Percentiles rank a stretch among this genome's conserved stretches.
These are phyloP conservation scores for Globisporangium camurandrum DNA, from an alignment of 352 stramenopile genomes.

Conservation along the genomic window DNA sequence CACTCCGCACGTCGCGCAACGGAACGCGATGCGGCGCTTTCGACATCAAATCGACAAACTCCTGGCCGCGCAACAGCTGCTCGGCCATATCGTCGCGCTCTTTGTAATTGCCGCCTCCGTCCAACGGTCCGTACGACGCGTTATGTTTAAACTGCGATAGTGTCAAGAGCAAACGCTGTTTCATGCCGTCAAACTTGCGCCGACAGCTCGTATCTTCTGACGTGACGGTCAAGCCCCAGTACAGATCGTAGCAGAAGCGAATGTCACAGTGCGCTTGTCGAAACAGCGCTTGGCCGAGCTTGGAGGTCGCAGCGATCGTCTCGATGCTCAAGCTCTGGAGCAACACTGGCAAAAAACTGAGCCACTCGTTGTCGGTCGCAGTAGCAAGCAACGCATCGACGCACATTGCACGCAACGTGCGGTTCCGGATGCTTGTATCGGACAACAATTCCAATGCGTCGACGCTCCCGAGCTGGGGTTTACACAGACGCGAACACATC, in stretches of 20 bases:
- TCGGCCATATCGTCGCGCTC: slow-evolving; percentile 57
- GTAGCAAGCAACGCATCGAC: slow-evolving; percentile 58
- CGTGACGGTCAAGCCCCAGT: slow-evolving; percentile 81
- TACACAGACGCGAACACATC: slow-evolving; percentile 79
- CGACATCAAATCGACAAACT: slow-evolving; percentile 78
- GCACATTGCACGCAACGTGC: slow-evolving; percentile 41
- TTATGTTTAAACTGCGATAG: slow-evolving; percentile 61
- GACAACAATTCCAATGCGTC: slow-evolving; percentile 75
- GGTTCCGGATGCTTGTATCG: slow-evolving; percentile 58
- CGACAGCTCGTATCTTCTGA: slow-evolving; percentile 65
- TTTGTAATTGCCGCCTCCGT: slow-evolving; percentile 20
- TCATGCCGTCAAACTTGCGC: slow-evolving; percentile 77
- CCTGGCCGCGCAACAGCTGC: slow-evolving; percentile 76
- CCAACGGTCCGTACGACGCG: slow-evolving; percentile 26
- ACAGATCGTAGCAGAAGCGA: slow-evolving; percentile 80
- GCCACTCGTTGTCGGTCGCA: slow-evolving; percentile 73
- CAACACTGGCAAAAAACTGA: slow-evolving; percentile 65
- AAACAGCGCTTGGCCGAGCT: slow-evolving; percentile 59
- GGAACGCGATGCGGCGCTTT: slow-evolving; percentile 70
- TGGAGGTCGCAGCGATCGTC: slow-evolving; percentile 49
- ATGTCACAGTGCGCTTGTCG: slow-evolving; percentile 71
- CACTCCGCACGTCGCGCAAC: slow-evolving; percentile 41
- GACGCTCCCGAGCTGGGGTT: slow-evolving; percentile 63
- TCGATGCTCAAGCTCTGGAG: slow-evolving; percentile 71
- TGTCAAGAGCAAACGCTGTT: slow-evolving; percentile 67